Evolutionary conservation across 768 basidiomycete genomes (phyloP).

Genomic region (Auricularia auricula-judae): DNA sequence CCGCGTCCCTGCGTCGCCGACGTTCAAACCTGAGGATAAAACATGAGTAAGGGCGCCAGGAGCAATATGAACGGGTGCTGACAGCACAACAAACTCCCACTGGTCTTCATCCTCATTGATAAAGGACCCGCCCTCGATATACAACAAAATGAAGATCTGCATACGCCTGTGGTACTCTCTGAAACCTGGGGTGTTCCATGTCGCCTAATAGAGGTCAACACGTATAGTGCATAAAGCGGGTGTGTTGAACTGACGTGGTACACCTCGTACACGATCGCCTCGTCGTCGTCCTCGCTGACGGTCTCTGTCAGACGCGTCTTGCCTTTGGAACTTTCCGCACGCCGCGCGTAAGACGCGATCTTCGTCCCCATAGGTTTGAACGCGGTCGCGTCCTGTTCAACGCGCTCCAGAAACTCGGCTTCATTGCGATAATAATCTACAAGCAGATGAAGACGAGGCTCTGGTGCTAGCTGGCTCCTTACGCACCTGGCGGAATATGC

Average conservation of each 20-base stretch:
- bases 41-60: background rate
- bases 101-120: conserved; percentile 86
- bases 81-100: conserved; percentile 92
- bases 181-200: conserved; percentile 80
- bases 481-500: conserved; percentile 65
- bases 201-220: conserved; percentile 38
- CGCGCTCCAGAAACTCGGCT: conserved; percentile 50
- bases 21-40: conserved; percentile 61
- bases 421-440: conserved; percentile 64
- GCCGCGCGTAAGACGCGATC: conserved; percentile 68
- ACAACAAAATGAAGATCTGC: conserved; percentile 90
- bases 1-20: conserved; percentile 45
- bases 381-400: conserved; percentile 63
- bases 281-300: conserved; percentile 37
- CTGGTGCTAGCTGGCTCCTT: background rate
- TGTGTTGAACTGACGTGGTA: conserved; percentile 58
- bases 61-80: conserved; percentile 20
- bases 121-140: conserved; percentile 92
- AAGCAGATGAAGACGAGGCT: background rate
- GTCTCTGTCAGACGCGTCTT: conserved; percentile 28
- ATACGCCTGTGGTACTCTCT: conserved; percentile 82
- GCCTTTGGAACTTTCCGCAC: conserved; percentile 28
- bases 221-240: background rate
- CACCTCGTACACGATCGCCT: conserved; percentile 71
- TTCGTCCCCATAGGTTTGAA: conserved; percentile 73